phyloP scores from a whole-genome alignment of 2,329 filamentous ascomycete species.

The Shiraia bambusicola region DNA sequence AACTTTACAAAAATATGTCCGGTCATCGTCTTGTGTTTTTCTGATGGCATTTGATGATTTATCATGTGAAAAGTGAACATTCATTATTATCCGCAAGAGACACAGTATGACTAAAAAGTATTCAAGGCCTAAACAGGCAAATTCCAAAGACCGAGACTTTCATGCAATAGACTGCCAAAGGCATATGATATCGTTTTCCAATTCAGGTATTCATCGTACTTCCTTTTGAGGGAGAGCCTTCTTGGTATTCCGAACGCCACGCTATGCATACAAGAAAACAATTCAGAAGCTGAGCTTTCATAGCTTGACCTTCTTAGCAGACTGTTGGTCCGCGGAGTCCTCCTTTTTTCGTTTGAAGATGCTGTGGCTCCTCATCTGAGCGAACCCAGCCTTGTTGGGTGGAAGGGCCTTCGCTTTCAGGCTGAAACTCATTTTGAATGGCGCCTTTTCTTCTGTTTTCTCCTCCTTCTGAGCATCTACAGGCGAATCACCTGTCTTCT shows the following conservation, averaged over 20 bases:
- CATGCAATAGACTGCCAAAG: too few species aligned
- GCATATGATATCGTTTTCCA: too few species aligned
- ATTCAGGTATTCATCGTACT: too few species aligned
- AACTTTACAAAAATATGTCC: too few species aligned
- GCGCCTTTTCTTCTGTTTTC: constrained; percentile 56
- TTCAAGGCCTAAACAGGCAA: too few species aligned
- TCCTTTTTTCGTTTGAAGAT: constrained; percentile 41
- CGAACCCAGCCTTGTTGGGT: constrained; percentile 29
- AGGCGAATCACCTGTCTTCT: constrained; percentile 53
- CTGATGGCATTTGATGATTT: too few species aligned
- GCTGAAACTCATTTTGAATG: constrained; percentile 38
- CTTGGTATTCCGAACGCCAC: constrained; percentile 13
- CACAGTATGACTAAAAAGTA: too few species aligned
- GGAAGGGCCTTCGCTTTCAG: constrained; percentile 32
- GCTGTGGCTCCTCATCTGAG: constrained; percentile 40
- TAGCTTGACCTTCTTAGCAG: constrained; percentile 40
- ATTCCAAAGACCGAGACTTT: too few species aligned
- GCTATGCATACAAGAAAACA: constrained; percentile 19
- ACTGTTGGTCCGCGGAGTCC: constrained; percentile 28
- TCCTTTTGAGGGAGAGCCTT: too few species aligned
- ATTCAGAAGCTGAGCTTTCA: constrained; percentile 6
- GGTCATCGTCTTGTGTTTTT: too few species aligned
- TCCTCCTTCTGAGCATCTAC: constrained; percentile 79
- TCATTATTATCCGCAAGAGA: too few species aligned
- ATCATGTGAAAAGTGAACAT: too few species aligned